Evolutionary conservation across 495 filamentous ascomycete species (phyloP), one percentile per base, ranked within the genome.

Genomic region (Talaromyces borbonicus): DNA sequence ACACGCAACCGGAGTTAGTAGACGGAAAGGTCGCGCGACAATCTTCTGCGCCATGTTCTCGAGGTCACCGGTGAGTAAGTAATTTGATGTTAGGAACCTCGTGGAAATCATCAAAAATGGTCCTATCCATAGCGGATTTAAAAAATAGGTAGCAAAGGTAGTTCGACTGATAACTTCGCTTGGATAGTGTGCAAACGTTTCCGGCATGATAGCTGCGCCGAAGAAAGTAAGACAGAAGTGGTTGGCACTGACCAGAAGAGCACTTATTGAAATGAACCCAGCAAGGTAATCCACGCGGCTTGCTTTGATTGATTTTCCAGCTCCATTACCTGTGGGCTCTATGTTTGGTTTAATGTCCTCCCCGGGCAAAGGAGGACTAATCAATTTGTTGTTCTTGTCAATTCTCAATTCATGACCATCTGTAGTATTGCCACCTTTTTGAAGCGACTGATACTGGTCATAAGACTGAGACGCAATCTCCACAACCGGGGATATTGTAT

Each of bases 51-150:
- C 66, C 19, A 69, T 53, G 19, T 43, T 49, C 7, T 50, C 24
- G n/a, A 69, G 50, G 11, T 68, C 54, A 14, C 65, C 66, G 7
- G 48, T 55, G 14, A 50, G 52, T 3, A 69, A 57, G 48, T 63
- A 69, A 20, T 52, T 55, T 8, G 49, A 41, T 18, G 56, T 52
- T 5, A 68, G 48, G 50, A 69, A 69, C 33, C 66, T 62, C 1
- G 61, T 65, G 3, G 66, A 67, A 7, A 58, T 68, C 22, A 58
- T 68, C 46, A 69, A 56, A 49, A 69, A 69, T 29, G 60, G 57
- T 5, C 66, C 65, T 19, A 69, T 52, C 58, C 59, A 68, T 38
- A 63, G 56, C 9, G 57, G 57, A 39, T 68, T 62, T 31, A 68
- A 53, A n/a, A 68, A 49, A 51, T 59, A 68, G 2, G 65, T 54